Conservation (phyloP, 1,284 basidiomycete genomes). For the Rhizopogon hawkerae region DNA sequence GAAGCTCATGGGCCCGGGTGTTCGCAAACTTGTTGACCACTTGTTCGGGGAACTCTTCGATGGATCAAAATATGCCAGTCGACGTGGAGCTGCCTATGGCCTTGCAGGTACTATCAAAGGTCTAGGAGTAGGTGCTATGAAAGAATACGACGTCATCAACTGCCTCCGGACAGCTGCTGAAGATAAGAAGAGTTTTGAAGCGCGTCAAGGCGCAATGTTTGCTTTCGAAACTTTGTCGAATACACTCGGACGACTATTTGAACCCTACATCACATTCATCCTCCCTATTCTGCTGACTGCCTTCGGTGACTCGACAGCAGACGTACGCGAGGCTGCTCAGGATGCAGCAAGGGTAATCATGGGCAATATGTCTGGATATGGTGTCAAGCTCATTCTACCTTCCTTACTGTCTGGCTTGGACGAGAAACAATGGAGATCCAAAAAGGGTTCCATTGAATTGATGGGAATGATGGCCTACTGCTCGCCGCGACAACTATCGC, state of each 20-base stretch:
- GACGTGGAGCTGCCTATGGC: constrained; percentile 94
- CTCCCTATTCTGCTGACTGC: constrained; percentile 80
- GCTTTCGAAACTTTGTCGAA: constrained; percentile 88
- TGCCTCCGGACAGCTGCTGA: constrained; percentile 74
- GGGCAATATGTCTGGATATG: constrained; percentile 90
- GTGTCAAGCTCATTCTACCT: constrained; percentile 92
- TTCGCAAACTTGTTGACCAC: constrained; percentile 66
- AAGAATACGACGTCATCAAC: constrained; percentile 74
- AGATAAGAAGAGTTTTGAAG: constrained; percentile 84
- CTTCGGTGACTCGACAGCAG: constrained; percentile 85
- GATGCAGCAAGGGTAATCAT: constrained; percentile 94
- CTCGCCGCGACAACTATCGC: constrained; percentile 90
- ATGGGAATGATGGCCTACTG: constrained; percentile 99
- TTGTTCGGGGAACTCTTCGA: constrained; percentile 73
- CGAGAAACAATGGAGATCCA: constrained; percentile 98
- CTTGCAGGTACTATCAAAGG: constrained; percentile 91
- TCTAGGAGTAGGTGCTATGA: constrained; percentile 78
- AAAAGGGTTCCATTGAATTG: constrained; percentile 97
- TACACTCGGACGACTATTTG: constrained; percentile 84
- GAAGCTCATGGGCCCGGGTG: constrained; percentile 56
- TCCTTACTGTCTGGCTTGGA: constrained; percentile 87
- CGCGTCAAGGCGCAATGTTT: constrained; percentile 92
- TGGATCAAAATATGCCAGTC: constrained; percentile 80
- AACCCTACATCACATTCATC: constrained; percentile 87
- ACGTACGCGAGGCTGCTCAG: constrained; percentile 92